Percentiles rank a stretch among this genome's conserved stretches.
Conservation (phyloP, 176 grass and related monocot genomes). For the Cocos nucifera region DNA sequence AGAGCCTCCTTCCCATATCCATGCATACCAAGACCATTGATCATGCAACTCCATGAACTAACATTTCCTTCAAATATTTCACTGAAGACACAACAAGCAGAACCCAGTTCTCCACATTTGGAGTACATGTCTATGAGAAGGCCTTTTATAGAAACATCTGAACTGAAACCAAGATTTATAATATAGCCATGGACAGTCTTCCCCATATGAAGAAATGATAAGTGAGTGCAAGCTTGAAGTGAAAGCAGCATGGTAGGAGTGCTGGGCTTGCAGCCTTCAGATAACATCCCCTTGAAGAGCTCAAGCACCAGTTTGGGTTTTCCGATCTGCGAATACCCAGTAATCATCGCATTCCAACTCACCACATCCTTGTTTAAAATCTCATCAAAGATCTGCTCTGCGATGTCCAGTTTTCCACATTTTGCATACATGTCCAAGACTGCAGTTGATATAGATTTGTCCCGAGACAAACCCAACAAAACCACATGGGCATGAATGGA, state of each 20-base stretch:
- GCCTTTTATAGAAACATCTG: slow-evolving; percentile 4
- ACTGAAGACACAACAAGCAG: slow-evolving; percentile 4
- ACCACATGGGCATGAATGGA: slow-evolving; percentile 6
- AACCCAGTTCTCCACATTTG: slow-evolving; percentile 10
- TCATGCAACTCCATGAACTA: slow-evolving; percentile 10
- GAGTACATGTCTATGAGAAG: slow-evolving; percentile 15
- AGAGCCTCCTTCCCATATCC: background rate
- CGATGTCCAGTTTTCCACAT: background rate
- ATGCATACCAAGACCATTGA: slow-evolving; percentile 15
- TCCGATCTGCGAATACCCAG: background rate
- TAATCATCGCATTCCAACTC: slow-evolving; percentile 13
- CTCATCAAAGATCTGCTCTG: slow-evolving; percentile 3
- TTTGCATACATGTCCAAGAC: slow-evolving; percentile 1
- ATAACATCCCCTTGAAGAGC: slow-evolving; percentile 1
- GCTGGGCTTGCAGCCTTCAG: background rate
- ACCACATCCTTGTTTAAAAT: background rate
- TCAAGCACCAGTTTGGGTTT: background rate
- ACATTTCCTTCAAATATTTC: background rate
- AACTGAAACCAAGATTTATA: background rate
- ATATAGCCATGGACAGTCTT: slow-evolving; percentile 2
- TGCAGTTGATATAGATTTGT: background rate
- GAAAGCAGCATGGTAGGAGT: slow-evolving; percentile 10
- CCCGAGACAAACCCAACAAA: background rate
- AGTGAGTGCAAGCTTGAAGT: background rate
- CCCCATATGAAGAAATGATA: background rate